A percentile compares a stretch with the other conserved stretches of the same genome.
These are phyloP conservation scores for Trametes sp. DNA, from an alignment of 1,284 basidiomycete genomes.

Conservation along the genomic window DNA sequence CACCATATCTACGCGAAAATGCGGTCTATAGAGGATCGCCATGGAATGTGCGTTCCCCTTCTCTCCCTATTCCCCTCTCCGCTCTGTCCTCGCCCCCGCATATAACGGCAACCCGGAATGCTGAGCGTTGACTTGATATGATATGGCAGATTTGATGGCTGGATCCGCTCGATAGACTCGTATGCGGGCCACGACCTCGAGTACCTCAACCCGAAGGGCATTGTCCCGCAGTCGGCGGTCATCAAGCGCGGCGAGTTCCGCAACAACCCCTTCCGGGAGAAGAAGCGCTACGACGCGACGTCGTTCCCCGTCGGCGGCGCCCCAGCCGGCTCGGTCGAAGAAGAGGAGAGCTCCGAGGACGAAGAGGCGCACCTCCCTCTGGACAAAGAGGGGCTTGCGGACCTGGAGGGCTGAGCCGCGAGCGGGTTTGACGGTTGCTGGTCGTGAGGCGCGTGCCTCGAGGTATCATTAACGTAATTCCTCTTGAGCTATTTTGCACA, in stretches of 20 bases:
- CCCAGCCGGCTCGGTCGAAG: constrained; percentile 50
- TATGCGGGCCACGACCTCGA: constrained; percentile 75
- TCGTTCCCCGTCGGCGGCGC: constrained; percentile 50
- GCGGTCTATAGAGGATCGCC: constrained; percentile 82
- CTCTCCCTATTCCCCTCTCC: neutral
- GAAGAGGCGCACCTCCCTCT: constrained; percentile 56
- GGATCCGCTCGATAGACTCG: constrained; percentile 73
- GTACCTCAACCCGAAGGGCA: constrained; percentile 76
- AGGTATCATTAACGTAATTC: neutral
- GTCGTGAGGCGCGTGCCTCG: no score
- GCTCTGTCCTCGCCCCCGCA: neutral
- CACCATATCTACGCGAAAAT: constrained; percentile 85
- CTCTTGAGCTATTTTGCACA: neutral
- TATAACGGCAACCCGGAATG: neutral
- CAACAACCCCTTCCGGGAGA: constrained; percentile 70
- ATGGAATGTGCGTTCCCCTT: constrained; percentile 70
- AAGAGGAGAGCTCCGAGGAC: constrained; percentile 56
- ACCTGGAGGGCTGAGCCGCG: constrained; percentile 69
- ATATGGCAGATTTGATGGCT: constrained; percentile 70
- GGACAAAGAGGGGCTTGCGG: constrained; percentile 65
- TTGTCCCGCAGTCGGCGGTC: constrained; percentile 72
- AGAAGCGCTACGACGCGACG: constrained; percentile 69
- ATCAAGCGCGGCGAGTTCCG: constrained; percentile 67
- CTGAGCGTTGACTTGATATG: neutral
- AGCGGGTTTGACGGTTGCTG: neutral